phyloP scores from a whole-genome alignment of 2,329 filamentous ascomycete genomes.

The Microdochium nivale region DNA sequence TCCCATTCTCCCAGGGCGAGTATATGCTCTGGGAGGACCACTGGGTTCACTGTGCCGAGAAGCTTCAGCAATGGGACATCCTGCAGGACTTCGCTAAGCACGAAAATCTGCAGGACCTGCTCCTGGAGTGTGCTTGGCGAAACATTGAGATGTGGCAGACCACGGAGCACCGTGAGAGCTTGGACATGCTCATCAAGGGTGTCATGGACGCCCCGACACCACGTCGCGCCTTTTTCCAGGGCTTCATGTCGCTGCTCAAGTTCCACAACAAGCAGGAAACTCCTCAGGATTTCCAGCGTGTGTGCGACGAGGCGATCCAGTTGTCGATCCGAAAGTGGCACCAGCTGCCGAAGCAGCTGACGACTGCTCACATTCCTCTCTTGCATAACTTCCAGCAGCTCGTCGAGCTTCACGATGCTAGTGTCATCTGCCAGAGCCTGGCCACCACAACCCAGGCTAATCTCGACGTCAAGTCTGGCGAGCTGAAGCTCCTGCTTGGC shows the following conservation, averaged over 20 bases:
- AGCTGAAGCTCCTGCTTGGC: conserved; percentile 86
- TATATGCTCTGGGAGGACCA: conserved; percentile 99
- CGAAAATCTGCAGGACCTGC: conserved; percentile 94
- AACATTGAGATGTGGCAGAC: conserved; percentile 93
- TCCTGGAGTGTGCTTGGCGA: conserved; percentile 92
- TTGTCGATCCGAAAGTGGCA: conserved; percentile 98
- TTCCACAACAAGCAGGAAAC: conserved; percentile 83
- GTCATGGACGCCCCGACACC: conserved; percentile 97
- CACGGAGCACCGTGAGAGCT: conserved; percentile 74
- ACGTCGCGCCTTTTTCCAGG: conserved; percentile 90
- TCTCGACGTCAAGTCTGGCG: conserved; percentile 87
- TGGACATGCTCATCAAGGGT: conserved; percentile 91
- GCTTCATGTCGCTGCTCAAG: conserved; percentile 94
- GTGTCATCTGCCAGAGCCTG: conserved; percentile 88
- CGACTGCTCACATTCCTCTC: conserved; percentile 89
- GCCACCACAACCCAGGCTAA: conserved; percentile 76
- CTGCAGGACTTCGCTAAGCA: conserved; percentile 96
- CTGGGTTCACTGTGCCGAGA: conserved; percentile 95
- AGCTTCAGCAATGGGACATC: conserved; percentile 98
- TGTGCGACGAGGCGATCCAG: conserved; percentile 96
- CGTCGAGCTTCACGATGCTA: conserved; percentile 95
- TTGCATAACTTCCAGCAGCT: conserved; percentile 97
- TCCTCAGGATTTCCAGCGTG: conserved; percentile 71
- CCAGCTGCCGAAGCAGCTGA: conserved; percentile 87
- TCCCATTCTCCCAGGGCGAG: conserved; percentile 91